phyloP scores from a whole-genome alignment of 176 grass and related monocot genomes.

The barley (Hordeum vulgare) region MorexV3_pseudomolecules_assembly NC_058521.1:11927788-11928287 shows the following conservation, averaged over 20 bases:
- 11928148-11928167: conserved; percentile 93
- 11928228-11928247: conserved; percentile 86
- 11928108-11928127: conserved; percentile 52
- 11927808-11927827: conserved; percentile 96
- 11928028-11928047: conserved; percentile 22
- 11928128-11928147: conserved; percentile 98
- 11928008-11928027: conserved; percentile 95
- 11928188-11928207: conserved; percentile 84
- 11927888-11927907: conserved; percentile 31
- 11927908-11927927: conserved; percentile 18
- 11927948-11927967: conserved; percentile 49
- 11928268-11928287: conserved; percentile 62
- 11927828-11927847: conserved; percentile 98
- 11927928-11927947: neutral
- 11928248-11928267: conserved; percentile 95
- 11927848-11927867: conserved; percentile 99
- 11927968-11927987: conserved; percentile 99
- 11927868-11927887: conserved; percentile 99
- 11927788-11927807: neutral
- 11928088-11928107: conserved; percentile 7
- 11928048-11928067: neutral
- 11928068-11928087: neutral
- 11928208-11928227: conserved; percentile 79
- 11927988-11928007: conserved; percentile 97
- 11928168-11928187: conserved; percentile 75